A percentile compares a stretch with the other conserved stretches of the same genome.
These are phyloP conservation scores for Curvularia lunata DNA, from an alignment of 2,329 filamentous ascomycete species.

Conservation along the genomic window DNA sequence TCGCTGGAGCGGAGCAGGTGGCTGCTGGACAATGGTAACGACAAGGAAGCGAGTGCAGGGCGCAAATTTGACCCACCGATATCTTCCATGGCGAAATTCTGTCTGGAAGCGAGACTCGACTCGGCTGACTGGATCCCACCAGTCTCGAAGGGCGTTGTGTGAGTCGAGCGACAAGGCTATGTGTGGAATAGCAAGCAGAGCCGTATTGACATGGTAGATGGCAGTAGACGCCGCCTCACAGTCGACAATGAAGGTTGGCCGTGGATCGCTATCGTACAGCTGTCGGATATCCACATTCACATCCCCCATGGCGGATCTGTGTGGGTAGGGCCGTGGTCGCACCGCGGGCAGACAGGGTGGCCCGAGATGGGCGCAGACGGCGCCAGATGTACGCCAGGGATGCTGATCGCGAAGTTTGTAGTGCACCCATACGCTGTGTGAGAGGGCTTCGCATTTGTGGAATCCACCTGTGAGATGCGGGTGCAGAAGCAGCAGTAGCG, in stretches of 20 bases:
- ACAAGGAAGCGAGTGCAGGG: slow-evolving; percentile 16
- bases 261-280: slow-evolving; percentile 21
- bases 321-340: slow-evolving; percentile 8
- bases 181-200: slow-evolving; percentile 13
- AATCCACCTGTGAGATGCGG: slow-evolving; percentile 1
- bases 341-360: background rate
- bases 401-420: background rate
- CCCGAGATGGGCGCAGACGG: background rate
- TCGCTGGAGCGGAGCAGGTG: background rate
- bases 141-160: slow-evolving; percentile 18
- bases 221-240: slow-evolving; percentile 6
- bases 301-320: slow-evolving; percentile 16
- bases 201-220: slow-evolving; percentile 19
- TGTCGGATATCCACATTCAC: slow-evolving; percentile 15
- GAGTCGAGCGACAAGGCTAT: slow-evolving; percentile 11
- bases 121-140: slow-evolving; percentile 22
- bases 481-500: background rate
- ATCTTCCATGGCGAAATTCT: slow-evolving; percentile 18
- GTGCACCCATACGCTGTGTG: slow-evolving; percentile 1
- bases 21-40: slow-evolving; percentile 9
- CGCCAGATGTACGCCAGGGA: slow-evolving; percentile 3
- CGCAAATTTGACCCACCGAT: slow-evolving; percentile 16
- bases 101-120: slow-evolving; percentile 9
- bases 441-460: background rate
- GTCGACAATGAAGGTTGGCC: slow-evolving; percentile 24